Evolutionary conservation across 352 stramenopile genomes (phyloP), one percentile per base, ranked within the genome.

Genomic region (Globisporangium mamillatum): DNA sequence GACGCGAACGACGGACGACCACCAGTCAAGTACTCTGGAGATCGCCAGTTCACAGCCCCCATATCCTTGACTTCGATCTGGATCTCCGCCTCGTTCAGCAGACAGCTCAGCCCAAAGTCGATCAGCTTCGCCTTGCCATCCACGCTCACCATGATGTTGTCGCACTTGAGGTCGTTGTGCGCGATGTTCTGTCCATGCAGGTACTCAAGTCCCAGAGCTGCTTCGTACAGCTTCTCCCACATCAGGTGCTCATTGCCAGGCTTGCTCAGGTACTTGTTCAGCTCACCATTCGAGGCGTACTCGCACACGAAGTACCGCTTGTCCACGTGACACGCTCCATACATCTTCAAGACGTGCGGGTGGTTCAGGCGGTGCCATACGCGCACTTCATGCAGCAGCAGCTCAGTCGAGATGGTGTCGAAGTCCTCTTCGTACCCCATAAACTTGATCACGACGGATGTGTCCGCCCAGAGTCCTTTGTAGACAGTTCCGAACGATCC

Each of bases 201-300:
- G 32, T 66, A 77, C 10, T 72, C 46, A 4, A 77, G 41, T 2
- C 60, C 64, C 3, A 74, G 27, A 4, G 71, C 71, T 8, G 46
- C 67, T 66, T 76, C 67, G 25, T 69, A 65, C 20, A 76, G 25
- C 48, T 69, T 74, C 20, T 69, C 36, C 67, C 71, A 76, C 20
- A 52, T 63, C 12, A 70, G 34, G 53, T 58, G 53, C n/a, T n/a
- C 27, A 12, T 58, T 38, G 7, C 22, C 48, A 8, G 4, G 5
- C 9, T 25, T 34, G 73, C 25, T 27, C 25, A 27, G 25, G 25
- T 27, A 27, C 25, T 27, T n/a, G n/a, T n/a, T n/a, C n/a, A 27
- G 1, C 1, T 27, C 25, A 27, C 25, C 25, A 27, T 27, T 27
- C 25, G 25, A 27, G 25, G 25, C 25, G 25, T 27, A 27, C 25